Evolutionary conservation across 202 grass and related monocot genomes (phyloP), one percentile per base, ranked within the genome.

Genomic region (Sporobolus alterniflorus): DNA sequence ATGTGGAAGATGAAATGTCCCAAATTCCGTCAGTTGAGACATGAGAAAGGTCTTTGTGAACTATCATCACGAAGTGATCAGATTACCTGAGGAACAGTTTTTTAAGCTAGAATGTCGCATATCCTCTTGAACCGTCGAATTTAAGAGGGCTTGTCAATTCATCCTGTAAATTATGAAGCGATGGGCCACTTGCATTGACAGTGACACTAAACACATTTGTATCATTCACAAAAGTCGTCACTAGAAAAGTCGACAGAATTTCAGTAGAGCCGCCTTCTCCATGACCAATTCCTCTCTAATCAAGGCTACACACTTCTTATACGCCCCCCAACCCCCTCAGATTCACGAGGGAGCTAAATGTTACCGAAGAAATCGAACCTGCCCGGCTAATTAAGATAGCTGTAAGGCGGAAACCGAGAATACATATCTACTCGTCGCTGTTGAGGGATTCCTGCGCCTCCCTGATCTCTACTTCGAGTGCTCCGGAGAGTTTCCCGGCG

Each of bases 391-490:
- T n/a, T n/a, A 40, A 8, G 40, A 59, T 9, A 56, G 33, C 21
- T 32, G 1, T 0, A n/a, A 13, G 50, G 36, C 1, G 34, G 22
- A 28, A 34, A 46, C 10, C 25, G 50, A 3, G 36, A 6, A 43
- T n/a, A n/a, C 7, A 3, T 69, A 93, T 89, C 78, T 87, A 86
- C 34, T 82, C 44, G 79, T 94, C 91, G 41, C 87, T 92, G 89
- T 90, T 66, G 83, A 96, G 93, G 52, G 86, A 94, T 64, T 85
- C 83, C 87, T 89, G 84, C 1, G 87, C 89, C 50, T 90, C 94
- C 80, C 87, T 93, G 42, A 98, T 98, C 83, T 98, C 96, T 0
- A 80, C 42, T 11, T 96, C 96, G 17, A 98, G 81, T 11, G 89
- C 80, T 21, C 79, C 82, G 18, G 89, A 26, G 6, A 98, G 91